Evolutionary conservation across 805 yeast genomes (phyloP).

Genomic region (Candida stauntonica): DNA sequence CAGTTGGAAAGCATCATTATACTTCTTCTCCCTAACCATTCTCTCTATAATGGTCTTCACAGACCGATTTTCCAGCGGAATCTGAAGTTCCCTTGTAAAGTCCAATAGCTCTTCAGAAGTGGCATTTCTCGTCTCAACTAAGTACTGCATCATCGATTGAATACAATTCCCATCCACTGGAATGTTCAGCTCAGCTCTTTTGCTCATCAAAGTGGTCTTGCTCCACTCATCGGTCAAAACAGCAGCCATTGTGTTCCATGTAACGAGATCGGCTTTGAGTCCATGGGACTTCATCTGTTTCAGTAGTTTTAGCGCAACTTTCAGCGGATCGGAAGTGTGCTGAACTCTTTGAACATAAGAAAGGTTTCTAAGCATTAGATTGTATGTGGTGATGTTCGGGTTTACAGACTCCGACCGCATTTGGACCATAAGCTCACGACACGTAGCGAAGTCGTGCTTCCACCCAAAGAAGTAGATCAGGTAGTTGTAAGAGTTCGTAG

Average conservation of each 20-base stretch:
- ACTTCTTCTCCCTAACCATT: slow-evolving; percentile 27
- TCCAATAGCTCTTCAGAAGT: slow-evolving; percentile 13
- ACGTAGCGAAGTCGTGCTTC: slow-evolving; percentile 36
- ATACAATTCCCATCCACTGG: slow-evolving; percentile 29
- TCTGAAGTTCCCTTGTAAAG: slow-evolving; percentile 14
- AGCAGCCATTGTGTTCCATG: slow-evolving; percentile 35
- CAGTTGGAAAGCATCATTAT: slow-evolving; percentile 29
- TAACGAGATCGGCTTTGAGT: slow-evolving; percentile 32
- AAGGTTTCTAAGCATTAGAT: slow-evolving; percentile 32
- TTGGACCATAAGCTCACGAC: slow-evolving; percentile 37
- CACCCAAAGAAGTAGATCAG: slow-evolving; percentile 35
- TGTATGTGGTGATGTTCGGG: slow-evolving; percentile 37
- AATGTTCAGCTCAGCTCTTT: slow-evolving; percentile 29
- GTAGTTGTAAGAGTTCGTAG: slow-evolving; percentile 33
- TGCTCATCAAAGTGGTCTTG: slow-evolving; percentile 29
- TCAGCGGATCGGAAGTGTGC: slow-evolving; percentile 27
- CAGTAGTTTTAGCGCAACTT: slow-evolving; percentile 28
- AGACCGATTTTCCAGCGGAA: slow-evolving; percentile 25
- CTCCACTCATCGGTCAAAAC: slow-evolving; percentile 32
- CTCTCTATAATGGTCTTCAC: slow-evolving; percentile 26
- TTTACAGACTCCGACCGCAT: slow-evolving; percentile 32
- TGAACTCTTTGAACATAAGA: slow-evolving; percentile 27
- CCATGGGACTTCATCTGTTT: slow-evolving; percentile 28
- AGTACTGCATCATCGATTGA: slow-evolving; percentile 25
- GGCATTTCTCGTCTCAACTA: slow-evolving; percentile 14